Conservation (phyloP, 129 eudicot genomes). For the Dittrichia graveolens region DNA sequence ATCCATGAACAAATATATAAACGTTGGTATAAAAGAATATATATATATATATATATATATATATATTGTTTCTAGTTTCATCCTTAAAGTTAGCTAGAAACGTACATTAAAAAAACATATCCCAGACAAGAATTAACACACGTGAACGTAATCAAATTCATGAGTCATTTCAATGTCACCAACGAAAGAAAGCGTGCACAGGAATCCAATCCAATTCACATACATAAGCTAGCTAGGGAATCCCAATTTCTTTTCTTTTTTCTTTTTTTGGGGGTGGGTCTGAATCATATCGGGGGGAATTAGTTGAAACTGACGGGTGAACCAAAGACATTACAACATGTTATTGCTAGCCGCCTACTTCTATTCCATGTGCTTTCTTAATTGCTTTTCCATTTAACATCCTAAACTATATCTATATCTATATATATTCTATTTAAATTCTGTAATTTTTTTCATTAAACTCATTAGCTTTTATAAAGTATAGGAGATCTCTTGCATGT, state of each 20-base stretch:
- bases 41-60: too few species aligned
- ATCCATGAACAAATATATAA: too few species aligned
- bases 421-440: background rate
- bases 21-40: too few species aligned
- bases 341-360: conserved; percentile 27
- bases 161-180: conserved; percentile 10
- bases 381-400: conserved; percentile 16
- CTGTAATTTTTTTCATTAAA: too few species aligned
- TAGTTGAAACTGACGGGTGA: conserved; percentile 27
- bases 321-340: conserved; percentile 35
- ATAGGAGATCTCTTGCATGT: too few species aligned
- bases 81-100: too few species aligned
- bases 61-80: too few species aligned
- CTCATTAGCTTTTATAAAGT: too few species aligned
- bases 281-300: conserved; percentile 21
- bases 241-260: too few species aligned
- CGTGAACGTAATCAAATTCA: conserved; percentile 17
- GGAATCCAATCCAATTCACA: background rate
- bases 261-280: conserved; percentile 11
- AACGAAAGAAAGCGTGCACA: background rate
- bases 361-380: conserved; percentile 24
- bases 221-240: too few species aligned
- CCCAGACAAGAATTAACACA: background rate
- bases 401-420: too few species aligned
- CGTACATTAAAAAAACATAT: background rate